Evolutionary conservation across 306 rosid species (phyloP), one percentile per base, ranked within the genome.

Genomic region (Quercus agrifolia): DNA sequence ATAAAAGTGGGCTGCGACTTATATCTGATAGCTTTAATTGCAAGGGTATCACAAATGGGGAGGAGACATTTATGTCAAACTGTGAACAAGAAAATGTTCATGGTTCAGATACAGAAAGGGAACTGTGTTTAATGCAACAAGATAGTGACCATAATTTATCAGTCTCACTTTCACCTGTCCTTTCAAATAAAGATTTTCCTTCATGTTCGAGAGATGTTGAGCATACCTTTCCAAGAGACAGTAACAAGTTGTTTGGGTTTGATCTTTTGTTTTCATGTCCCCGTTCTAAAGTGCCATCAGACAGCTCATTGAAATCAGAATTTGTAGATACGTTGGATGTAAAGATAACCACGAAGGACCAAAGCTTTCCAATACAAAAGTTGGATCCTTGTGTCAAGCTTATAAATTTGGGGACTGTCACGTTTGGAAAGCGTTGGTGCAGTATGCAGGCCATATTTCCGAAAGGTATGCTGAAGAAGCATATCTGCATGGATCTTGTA

Each of bases 351-450:
- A 44, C 51, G 70, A 41, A 77, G 13, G 73, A 27, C 2, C 73
- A 75, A 69, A 78, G 81, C 76, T 70, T 17, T 71, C 85, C 79
- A 18, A 55, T 78, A 73, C 77, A 51, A 71, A 58, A 79, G 61
- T 79, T 77, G 74, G 83, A 77, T 81, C 78, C 85, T 78, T 59
- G 66, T 31, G 81, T 91, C 64, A 88, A 89, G 86, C 92, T 80
- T 71, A 75, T 91, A 51, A 85, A 80, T 79, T 55, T 89, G 70
- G 99, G 99, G 73, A 83, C 88, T 28, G 80, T 89, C 78, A 85
- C 90, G 79, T 63, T 70, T 81, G 94, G 98, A 75, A 91, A 87
- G 86, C 88, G 73, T 38, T 93, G 99, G 99, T 85, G 94, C 85
- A 80, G 85, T 71, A 84, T 90, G 82, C 82, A 79, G 58, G 81